A percentile compares a stretch with the other conserved stretches of the same genome.
Evolutionary conservation across 1,284 basidiomycete species (phyloP).

Genomic region (Serendipita sp.): DNA sequence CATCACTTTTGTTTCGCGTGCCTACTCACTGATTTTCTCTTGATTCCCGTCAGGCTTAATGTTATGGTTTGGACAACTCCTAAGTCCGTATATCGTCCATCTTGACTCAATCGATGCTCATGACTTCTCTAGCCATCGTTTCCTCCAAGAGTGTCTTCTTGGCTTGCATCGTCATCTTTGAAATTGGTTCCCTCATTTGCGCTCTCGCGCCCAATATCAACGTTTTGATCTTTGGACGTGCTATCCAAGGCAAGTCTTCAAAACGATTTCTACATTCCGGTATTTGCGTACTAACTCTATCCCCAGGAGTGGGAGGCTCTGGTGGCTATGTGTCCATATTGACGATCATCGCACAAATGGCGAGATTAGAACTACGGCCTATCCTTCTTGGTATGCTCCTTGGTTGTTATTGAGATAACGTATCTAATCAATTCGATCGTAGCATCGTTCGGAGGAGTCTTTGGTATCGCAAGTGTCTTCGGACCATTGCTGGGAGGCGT

Average conservation of each 20-base stretch:
- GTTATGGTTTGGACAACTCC: slow-evolving; percentile 1
- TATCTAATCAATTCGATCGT: not conserved
- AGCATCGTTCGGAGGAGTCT: slow-evolving; percentile 12
- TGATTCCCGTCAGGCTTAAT: slow-evolving; percentile 19
- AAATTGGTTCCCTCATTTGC: slow-evolving; percentile 32
- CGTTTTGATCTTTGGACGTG: slow-evolving; percentile 34
- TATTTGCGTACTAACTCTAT: not conserved
- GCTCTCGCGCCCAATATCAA: slow-evolving; percentile 28
- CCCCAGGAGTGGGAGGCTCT: slow-evolving; percentile 11
- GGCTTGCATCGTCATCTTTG: slow-evolving; percentile 28
- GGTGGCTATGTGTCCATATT: slow-evolving; percentile 26
- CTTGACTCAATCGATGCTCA: not conserved
- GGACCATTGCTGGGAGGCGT: slow-evolving; percentile 20
- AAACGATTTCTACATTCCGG: not conserved
- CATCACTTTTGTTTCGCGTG: slow-evolving; percentile 12
- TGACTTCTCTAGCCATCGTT: slow-evolving; percentile 8
- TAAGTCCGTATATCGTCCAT: not conserved
- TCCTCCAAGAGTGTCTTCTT: slow-evolving; percentile 28
- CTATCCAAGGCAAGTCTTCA: slow-evolving; percentile 23
- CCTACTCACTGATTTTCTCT: not conserved
- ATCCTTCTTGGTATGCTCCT: slow-evolving; percentile 19
- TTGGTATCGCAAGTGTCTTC: slow-evolving; percentile 19
- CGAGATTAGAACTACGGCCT: slow-evolving; percentile 24
- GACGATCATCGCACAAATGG: slow-evolving; percentile 27
- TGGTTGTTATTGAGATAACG: not conserved